Evolutionary conservation across 306 rosid genomes (phyloP).

Genomic region (Hippophae gyantsensis): DNA sequence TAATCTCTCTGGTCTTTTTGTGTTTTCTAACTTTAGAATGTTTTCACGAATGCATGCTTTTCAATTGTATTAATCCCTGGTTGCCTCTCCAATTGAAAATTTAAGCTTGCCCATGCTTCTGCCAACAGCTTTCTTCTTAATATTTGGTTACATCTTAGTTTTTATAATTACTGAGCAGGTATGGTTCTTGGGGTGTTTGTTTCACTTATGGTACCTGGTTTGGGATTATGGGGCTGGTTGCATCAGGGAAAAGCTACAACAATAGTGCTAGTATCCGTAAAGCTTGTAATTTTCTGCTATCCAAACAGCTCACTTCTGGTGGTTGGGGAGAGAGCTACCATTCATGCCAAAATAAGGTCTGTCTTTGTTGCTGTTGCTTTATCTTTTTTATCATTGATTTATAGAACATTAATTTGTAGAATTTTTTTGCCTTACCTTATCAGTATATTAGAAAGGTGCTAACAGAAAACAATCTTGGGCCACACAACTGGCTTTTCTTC

Average conservation of each 20-base stretch:
- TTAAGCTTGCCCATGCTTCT: conserved; percentile 1
- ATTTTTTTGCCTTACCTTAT: not conserved
- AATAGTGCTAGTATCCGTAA: conserved; percentile 46
- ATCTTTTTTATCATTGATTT: not conserved
- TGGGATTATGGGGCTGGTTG: conserved; percentile 65
- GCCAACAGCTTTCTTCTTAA: conserved; percentile 2
- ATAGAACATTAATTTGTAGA: not conserved
- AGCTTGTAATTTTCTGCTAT: conserved; percentile 73
- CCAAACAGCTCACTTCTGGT: conserved; percentile 70
- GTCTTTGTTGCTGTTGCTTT: conserved; percentile 5
- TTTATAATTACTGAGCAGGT: conserved; percentile 47
- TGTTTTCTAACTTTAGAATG: conserved; percentile 1
- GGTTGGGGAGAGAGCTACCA: conserved; percentile 93
- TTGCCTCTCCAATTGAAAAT: not conserved
- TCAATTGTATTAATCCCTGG: conserved; percentile 2
- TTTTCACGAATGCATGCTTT: conserved; percentile 14
- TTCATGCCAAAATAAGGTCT: conserved; percentile 80
- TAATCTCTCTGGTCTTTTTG: conserved; percentile 4
- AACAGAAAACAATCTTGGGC: too few species aligned
- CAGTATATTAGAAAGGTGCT: too few species aligned
- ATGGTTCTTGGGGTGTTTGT: conserved; percentile 93
- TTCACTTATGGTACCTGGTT: conserved; percentile 82
- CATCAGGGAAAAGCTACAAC: conserved; percentile 58
- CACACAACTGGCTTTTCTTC: too few species aligned
- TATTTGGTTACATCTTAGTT: conserved; percentile 14